Base-by-base conservation (phyloP, 2,329 filamentous ascomycete species). In the Paecilomyces dactylethromorphus region DNA sequence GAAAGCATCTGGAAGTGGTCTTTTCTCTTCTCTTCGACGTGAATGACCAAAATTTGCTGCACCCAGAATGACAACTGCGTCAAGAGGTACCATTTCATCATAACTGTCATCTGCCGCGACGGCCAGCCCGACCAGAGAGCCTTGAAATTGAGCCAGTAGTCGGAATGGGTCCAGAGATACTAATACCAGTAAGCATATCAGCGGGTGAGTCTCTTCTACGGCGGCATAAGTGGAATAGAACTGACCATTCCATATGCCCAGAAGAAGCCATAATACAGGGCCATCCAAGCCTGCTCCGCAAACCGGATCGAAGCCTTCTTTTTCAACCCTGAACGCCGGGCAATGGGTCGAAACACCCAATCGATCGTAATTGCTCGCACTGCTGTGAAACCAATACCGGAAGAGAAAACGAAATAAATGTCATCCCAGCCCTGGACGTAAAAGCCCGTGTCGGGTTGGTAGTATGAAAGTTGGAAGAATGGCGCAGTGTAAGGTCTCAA, bases 1-100 rank as follows among this genome's bases (percentile, higher is more conserved):
- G 86, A 88, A 65, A 97, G 86, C 94, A 97, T 97, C 76, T 97
- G 93, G 79, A 86, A 89, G 76, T 97, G 89, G 68, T 99, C 94
- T 78, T 97, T 97, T 69, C 94, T 85, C 64, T 89, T 86, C 76
- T 95, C 90, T 76, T 99, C 94, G 60, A 97, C 92, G 76, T 97
- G 89, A 72, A 97, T 91, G 59, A 97, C 91, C 32, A 97, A 80
- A 64, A 97, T 89, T 77, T 96, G 92, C 77, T 97, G 93, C 54
- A 97, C 76, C 89, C 91, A 97, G 75, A 97, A 97, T 24, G 89
- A 87, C 76, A 92, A 89, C 73, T 97, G 92, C 13, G 88, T 87
- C 32, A 99, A 82, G 68, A 96, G 90, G 76, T 99, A 99, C 74
- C 84, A 86, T 79, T 97, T 97, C 77, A 90, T 85, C 12, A 90